Evolutionary conservation across 768 basidiomycete genomes (phyloP).

Genomic region (Symmetrospora coprosmae): DNA sequence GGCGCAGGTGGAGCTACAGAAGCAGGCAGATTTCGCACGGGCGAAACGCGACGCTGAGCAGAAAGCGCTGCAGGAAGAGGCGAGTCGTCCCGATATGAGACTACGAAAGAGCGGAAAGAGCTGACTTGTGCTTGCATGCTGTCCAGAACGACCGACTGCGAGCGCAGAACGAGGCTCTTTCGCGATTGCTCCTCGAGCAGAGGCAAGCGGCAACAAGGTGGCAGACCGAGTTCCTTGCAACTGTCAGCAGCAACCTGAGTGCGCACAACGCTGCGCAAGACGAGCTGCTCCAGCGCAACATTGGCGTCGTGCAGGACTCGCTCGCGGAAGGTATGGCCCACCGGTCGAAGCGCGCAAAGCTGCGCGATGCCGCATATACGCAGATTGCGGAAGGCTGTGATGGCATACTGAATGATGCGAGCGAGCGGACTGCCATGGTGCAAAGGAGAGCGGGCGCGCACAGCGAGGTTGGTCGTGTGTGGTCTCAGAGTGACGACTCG

Average conservation of each 20-base stretch:
- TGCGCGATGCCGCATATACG: too few relatives aligned
- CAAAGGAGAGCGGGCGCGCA: too few relatives aligned
- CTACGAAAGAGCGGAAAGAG: neutral
- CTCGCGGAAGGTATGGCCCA: neutral
- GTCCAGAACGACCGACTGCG: constrained; percentile 14
- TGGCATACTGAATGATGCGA: too few relatives aligned
- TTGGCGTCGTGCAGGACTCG: neutral
- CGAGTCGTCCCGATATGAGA: neutral
- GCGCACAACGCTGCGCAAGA: neutral
- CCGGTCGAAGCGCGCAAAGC: neutral
- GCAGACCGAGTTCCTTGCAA: constrained; percentile 6
- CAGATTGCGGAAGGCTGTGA: too few relatives aligned
- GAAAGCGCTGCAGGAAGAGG: constrained; percentile 11
- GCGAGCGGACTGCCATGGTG: too few relatives aligned
- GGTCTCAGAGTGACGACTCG: too few relatives aligned
- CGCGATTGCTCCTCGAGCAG: neutral
- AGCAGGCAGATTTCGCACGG: neutral
- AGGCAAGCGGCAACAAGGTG: constrained; percentile 2
- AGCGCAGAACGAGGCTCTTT: constrained; percentile 14
- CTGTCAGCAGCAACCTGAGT: neutral
- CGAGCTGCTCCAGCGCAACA: neutral
- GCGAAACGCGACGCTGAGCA: constrained; percentile 12
- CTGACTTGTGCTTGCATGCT: neutral
- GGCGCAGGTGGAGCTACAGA: neutral
- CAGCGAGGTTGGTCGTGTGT: too few relatives aligned